These are phyloP conservation scores for Gossypium gossypioides DNA, from an alignment of 441 rosid species.

Conservation along the genomic window DNA sequence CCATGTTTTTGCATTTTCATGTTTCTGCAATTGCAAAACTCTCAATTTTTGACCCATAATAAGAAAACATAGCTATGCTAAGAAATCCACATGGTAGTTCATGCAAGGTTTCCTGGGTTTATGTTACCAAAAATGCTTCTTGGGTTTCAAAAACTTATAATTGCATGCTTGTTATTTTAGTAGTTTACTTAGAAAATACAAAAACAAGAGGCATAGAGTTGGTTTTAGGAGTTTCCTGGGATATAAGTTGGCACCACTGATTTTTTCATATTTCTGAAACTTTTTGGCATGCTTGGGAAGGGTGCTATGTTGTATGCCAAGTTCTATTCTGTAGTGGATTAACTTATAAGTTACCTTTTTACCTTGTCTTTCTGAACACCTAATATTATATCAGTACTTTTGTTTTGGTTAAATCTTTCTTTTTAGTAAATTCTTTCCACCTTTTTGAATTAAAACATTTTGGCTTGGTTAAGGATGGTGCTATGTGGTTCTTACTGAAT, in stretches of 20 bases:
- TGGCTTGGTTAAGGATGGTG: neutral
- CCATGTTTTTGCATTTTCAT: neutral
- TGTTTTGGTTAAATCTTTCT: neutral
- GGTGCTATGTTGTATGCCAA: neutral
- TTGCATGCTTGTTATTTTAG: neutral
- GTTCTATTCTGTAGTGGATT: neutral
- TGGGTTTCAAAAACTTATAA: neutral
- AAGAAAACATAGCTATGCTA: neutral
- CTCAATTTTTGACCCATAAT: neutral
- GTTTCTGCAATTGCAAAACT: no score
- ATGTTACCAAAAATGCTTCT: neutral
- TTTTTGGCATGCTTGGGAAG: neutral
- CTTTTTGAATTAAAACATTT: neutral
- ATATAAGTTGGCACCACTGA: neutral
- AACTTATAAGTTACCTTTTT: neutral
- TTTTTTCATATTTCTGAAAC: neutral
- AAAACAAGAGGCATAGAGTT: neutral
- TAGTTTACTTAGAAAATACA: neutral
- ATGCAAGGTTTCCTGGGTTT: neutral
- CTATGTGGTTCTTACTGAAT: neutral
- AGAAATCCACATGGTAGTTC: neutral
- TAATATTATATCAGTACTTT: neutral
- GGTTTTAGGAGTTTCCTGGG: slow-evolving; percentile 2
- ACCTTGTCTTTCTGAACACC: neutral
- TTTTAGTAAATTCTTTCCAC: slow-evolving; percentile 7